These are phyloP conservation scores for Trypanosoma melophagium DNA, from an alignment of 208 protist genomes.

Conservation along the genomic window DNA sequence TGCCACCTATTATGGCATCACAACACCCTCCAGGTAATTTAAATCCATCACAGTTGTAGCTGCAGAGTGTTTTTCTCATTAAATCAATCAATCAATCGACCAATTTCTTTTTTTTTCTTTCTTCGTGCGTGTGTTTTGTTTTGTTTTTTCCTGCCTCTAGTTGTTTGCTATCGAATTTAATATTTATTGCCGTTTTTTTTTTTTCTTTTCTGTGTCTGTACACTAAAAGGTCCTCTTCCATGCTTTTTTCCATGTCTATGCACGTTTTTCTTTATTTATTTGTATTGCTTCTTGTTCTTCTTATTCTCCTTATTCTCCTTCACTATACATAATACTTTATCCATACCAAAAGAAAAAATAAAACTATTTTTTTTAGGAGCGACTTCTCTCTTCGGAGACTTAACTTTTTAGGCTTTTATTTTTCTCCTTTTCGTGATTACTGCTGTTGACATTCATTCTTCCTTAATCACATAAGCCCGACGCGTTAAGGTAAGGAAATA, in stretches of 20 bases:
- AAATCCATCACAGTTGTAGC: conserved; percentile 57
- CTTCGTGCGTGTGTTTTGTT: neutral
- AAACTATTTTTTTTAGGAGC: too few relatives aligned
- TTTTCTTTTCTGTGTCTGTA: neutral
- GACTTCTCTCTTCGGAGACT: too few relatives aligned
- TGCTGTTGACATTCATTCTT: too few relatives aligned
- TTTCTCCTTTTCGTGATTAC: too few relatives aligned
- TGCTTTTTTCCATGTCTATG: too few relatives aligned
- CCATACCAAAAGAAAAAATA: too few relatives aligned
- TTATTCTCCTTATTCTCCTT: neutral
- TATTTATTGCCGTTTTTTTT: too few relatives aligned
- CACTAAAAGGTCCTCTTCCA: too few relatives aligned
- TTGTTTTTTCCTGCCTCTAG: neutral
- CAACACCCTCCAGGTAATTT: conserved; percentile 67
- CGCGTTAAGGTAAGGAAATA: too few relatives aligned
- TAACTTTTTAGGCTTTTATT: too few relatives aligned
- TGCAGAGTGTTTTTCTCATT: neutral
- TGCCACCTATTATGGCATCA: conserved; percentile 58
- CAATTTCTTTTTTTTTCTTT: conserved; percentile 1
- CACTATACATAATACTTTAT: too few relatives aligned
- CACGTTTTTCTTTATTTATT: conserved; percentile 15
- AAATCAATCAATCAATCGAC: neutral
- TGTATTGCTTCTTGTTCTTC: neutral
- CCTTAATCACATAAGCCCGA: too few relatives aligned
- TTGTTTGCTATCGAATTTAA: neutral